These are phyloP conservation scores for Apiotrichum montevideense DNA, from an alignment of 1,284 basidiomycete genomes.

Conservation along the genomic window DNA sequence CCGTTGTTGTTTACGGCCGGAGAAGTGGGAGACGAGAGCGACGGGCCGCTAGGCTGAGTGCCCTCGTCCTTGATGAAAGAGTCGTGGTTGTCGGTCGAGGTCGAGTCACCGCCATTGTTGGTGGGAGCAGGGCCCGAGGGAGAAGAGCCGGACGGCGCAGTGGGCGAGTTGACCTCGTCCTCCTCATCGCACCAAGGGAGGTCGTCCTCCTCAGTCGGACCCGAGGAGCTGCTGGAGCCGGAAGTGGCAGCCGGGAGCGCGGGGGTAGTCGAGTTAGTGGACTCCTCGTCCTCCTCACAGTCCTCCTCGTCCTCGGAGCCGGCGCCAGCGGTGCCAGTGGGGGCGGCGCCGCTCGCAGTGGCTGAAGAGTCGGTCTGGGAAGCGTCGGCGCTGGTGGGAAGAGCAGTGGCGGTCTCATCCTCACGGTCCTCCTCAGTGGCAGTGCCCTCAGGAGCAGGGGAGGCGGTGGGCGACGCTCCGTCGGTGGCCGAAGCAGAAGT, in stretches of 20 bases:
- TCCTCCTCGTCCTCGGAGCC: constrained; percentile 8
- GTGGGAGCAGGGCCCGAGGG: constrained; percentile 19
- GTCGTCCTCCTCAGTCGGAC: constrained; percentile 5
- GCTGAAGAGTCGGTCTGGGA: background rate
- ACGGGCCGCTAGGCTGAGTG: no score
- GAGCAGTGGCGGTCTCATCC: background rate
- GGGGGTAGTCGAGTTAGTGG: no score
- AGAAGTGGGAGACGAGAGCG: no score
- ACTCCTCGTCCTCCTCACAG: background rate
- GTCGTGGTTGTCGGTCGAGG: no score
- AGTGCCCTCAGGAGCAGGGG: no score
- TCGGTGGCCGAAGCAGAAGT: no score
- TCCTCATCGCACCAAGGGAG: constrained; percentile 16
- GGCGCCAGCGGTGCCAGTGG: background rate
- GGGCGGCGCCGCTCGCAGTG: background rate
- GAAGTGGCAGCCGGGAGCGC: no score
- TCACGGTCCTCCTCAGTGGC: no score
- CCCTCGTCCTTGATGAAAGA: no score
- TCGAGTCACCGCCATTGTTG: background rate
- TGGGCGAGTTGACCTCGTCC: background rate
- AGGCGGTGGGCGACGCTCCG: no score
- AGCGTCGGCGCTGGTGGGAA: background rate
- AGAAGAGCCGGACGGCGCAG: background rate
- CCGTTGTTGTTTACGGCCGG: no score
- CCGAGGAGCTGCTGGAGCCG: background rate